Conservation (phyloP, 768 basidiomycete genomes). For the Kwoniella shandongensis region DNA sequence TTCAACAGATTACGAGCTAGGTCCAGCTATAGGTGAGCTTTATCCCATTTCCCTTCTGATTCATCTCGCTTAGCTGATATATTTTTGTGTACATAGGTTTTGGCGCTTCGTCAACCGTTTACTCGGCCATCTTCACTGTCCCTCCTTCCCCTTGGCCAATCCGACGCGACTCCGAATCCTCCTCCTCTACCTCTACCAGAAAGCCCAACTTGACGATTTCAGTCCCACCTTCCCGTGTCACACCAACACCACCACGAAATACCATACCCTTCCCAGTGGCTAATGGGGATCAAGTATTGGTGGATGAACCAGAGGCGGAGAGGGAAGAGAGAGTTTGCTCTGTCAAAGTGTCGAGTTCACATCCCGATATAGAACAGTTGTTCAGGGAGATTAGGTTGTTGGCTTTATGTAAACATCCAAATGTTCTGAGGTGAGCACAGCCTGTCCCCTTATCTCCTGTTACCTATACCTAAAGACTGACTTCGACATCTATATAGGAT, state of each 20-base stretch:
- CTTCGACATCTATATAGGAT: constrained; percentile 19
- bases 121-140: constrained; percentile 68
- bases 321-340: constrained; percentile 30
- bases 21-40: constrained; percentile 63
- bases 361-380: constrained; percentile 63
- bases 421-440: constrained; percentile 62
- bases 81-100: constrained; percentile 61
- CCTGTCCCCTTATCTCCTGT: background rate
- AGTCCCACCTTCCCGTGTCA: background rate
- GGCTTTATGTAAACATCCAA: constrained; percentile 57
- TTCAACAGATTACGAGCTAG: constrained; percentile 70
- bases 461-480: background rate
- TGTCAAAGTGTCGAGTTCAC: constrained; percentile 51
- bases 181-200: too few relatives aligned
- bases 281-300: background rate
- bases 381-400: constrained; percentile 37
- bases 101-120: constrained; percentile 89
- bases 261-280: too few relatives aligned
- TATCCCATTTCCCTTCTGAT: too few relatives aligned
- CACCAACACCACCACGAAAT: too few relatives aligned
- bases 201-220: constrained; percentile 1
- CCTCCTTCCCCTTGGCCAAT: constrained; percentile 32
- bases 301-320: too few relatives aligned
- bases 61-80: too few relatives aligned
- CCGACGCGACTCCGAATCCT: background rate